Evolutionary conservation across 2,329 filamentous ascomycete genomes (phyloP), one percentile per base, ranked within the genome.

Genomic region (Fonsecaea pugnacius): DNA sequence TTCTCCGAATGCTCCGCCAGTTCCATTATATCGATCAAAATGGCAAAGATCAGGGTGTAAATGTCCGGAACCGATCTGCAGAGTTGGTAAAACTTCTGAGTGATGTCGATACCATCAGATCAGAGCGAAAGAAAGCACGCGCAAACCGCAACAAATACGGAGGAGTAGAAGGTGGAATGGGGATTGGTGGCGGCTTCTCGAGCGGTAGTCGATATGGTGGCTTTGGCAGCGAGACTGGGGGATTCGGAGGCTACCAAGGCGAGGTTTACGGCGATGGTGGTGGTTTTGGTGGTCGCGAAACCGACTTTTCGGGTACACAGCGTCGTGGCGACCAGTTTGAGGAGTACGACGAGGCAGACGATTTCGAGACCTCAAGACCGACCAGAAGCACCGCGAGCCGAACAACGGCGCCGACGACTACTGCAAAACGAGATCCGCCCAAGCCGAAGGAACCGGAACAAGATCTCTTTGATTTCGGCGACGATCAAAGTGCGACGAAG

Each of bases 11-110:
- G 95, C 86, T 99, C 62, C 91, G 93, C 63, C 95, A 99, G 77
- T 99, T 99, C 79, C 95, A 99, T 80, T 99, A 84, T 79, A 98
- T 99, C 78, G 87, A 99, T 75, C 84, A 87, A 75, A 98, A 98
- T 78, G 95, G 95, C 77, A 99, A 99, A 78, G 95, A 99, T 75
- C 95, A 99, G 78, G 95, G 95, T 66, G 87, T 99, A 78, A 99
- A 99, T 75, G 95, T 99, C 65, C 90, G 95, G 70, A 98, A 98
- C 80, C 87, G 95, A 70, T 92, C 95, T 70, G 97, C 97, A 79
- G 95, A 99, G 80, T 83, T 99, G 57, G 90, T 91, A 12, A 96
- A 99, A 69, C 86, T 99, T n/a, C 83, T 99, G 55, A 84, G 91
- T 72, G 95, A 99, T 67, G 80, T 83, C 21, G 80, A 83, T 55